A percentile compares a stretch with the other conserved stretches of the same genome.
Evolutionary conservation across 495 filamentous ascomycete genomes (phyloP).

Genomic region (Trichocladium uniseriatum): DNA sequence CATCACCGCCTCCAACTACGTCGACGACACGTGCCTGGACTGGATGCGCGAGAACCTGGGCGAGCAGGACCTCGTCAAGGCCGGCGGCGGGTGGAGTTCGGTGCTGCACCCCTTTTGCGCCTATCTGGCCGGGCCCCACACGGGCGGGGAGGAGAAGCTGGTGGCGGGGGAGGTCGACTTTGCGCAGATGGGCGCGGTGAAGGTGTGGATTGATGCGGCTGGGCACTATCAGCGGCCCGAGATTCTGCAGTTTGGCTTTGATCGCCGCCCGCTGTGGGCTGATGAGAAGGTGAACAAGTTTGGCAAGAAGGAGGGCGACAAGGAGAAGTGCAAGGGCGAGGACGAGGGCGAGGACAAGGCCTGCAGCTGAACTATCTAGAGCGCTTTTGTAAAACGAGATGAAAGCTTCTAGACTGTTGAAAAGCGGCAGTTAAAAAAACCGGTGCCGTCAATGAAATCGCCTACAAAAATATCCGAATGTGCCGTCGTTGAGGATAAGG

Average conservation of each 20-base stretch:
- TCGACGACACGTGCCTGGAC: conserved; percentile 30
- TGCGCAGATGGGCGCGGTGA: conserved; percentile 27
- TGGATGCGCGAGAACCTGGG: conserved; percentile 37
- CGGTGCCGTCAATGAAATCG: too few relatives aligned
- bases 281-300: conserved; percentile 22
- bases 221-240: conserved; percentile 37
- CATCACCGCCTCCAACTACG: conserved; percentile 32
- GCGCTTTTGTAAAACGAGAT: too few relatives aligned
- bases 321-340: too few relatives aligned
- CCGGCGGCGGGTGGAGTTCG: conserved; percentile 31
- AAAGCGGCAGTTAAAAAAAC: too few relatives aligned
- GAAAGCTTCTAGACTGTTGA: too few relatives aligned
- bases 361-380: too few relatives aligned
- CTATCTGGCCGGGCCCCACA: conserved; percentile 29
- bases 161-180: conserved; percentile 33
- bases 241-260: conserved; percentile 27
- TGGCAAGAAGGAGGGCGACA: background rate
- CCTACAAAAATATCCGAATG: too few relatives aligned
- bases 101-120: conserved; percentile 32
- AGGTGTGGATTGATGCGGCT: conserved; percentile 33
- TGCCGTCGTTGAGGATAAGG: too few relatives aligned
- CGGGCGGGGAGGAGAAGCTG: conserved; percentile 25
- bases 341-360: too few relatives aligned
- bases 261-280: conserved; percentile 26
- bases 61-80: conserved; percentile 32